Base-by-base conservation (phyloP, 1,284 basidiomycete genomes). In the Trichosporon asahii region DNA sequence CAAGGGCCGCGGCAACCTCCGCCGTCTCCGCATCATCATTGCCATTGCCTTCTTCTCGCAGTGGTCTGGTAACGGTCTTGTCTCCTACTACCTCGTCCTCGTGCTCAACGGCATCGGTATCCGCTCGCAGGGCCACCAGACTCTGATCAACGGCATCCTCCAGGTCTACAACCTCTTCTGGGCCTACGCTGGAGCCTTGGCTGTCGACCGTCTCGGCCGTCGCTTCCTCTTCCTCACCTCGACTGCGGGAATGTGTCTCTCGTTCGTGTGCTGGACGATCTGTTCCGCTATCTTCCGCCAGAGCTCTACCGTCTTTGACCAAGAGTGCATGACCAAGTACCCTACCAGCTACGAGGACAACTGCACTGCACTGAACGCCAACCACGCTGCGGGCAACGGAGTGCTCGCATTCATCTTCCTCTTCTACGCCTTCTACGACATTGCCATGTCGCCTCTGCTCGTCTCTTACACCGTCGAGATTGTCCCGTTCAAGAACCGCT, bases 21-120 rank as follows among this genome's bases (percentile, higher is more conserved):
- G 78, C 71, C 73, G 79, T 74, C 66, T 79, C 37, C 71, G 66
- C 23, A 73, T 78, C 69, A 77, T 80, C 65, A 76, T 80, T 35
- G 74, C 77, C 49, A 73, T 79, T 21, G 74, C 74, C 37, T 78
- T 79, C 74, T 79, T 80, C 77, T 78, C 75, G 35, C 77, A 79
- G 68, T 80, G 79, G 79, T 76, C 76, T 3, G 76, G 76, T n/a
- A 74, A 69, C 67, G 72, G 67, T 53, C 55, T 72, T 66, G 72
- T 71, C 37, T 70, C 55, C 55, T 82, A 90, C 85, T 91, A 91
- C 85, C 86, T 91, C 72, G 89, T 86, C 83, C 86, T 88, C 77
- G 88, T 92, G 68, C 88, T 93, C 75, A 85, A 88, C 74, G 86
- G 87, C 72, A 89, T 93, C 71, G 91, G 91, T 65, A 89, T 93